These are phyloP conservation scores for Cryptosporidium sp. DNA, from an alignment of 169 alveolate genomes.

Conservation along the genomic window DNA sequence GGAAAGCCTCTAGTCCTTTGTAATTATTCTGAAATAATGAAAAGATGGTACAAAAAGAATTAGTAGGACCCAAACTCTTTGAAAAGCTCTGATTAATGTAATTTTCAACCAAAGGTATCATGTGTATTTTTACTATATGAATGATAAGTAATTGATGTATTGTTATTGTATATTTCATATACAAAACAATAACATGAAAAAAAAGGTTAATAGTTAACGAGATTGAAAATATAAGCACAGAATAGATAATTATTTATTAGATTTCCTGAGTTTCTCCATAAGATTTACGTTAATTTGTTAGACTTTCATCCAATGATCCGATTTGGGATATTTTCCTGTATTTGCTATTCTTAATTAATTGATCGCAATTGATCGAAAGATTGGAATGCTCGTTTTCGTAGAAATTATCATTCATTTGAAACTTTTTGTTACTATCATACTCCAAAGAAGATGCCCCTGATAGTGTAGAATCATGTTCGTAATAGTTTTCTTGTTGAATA, in stretches of 20 bases:
- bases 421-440: not conserved
- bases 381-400: not conserved
- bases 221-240: too few relatives aligned
- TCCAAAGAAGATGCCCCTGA: not conserved
- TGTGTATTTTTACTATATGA: too few relatives aligned
- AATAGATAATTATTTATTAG: not conserved
- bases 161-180: too few relatives aligned
- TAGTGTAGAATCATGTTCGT: not conserved
- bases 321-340: not conserved
- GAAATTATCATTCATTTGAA: not conserved
- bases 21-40: constrained; percentile 28
- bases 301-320: not conserved
- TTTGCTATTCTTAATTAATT: not conserved
- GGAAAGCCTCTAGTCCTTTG: constrained; percentile 5
- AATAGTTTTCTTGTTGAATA: not conserved
- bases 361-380: not conserved
- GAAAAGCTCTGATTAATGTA: not conserved
- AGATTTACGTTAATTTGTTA: not conserved
- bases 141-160: too few relatives aligned
- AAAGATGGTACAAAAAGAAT: constrained; percentile 45
- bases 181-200: too few relatives aligned
- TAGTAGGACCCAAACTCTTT: not conserved
- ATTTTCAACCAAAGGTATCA: not conserved
- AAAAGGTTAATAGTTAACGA: too few relatives aligned
- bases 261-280: not conserved